Base-by-base conservation (phyloP, 2,329 filamentous ascomycete species). In the Fusarium sp. region DNA sequence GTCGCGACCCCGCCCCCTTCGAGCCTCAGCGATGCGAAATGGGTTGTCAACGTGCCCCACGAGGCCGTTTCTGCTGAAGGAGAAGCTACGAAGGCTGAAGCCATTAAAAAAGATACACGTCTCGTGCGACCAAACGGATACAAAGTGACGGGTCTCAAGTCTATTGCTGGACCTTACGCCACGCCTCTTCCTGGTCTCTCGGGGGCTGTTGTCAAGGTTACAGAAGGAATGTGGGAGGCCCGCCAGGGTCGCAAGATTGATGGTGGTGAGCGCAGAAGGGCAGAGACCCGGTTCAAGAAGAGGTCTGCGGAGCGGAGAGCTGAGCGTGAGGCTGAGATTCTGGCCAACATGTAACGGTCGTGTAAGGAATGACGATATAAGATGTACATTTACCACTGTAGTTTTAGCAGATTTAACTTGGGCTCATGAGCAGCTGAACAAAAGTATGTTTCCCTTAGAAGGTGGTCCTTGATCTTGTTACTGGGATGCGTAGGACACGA, bases 181-280 rank as follows among this genome's bases (percentile, higher is more conserved):
- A 81, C 89, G 73, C 86, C 88, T 5, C 73, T 93, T 26, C 88
- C 90, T 76, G 85, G 85, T 1, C 84, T 86, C 1, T 79, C 80
- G 36, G 88, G 86, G 8, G 91, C 89, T 10, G 81, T 83, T 47
- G 83, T 98, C 67, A 82, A 83, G 63, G 84, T 91, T 22, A 87
- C 88, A 53, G 93, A 97, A 76, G 93, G 94, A 9, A 90, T 98
- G 81, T 98, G 94, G 95, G 94, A 98, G 81, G 83, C 93, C 71
- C 89, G 85, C 74, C 85, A 89, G 71, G 94, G 95, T 26, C 87
- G 88, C 72, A 98, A 98, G 88, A 89, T 99, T 67, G 93, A 98
- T 78, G 95, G 95, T 73, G 95, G 95, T 83, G 95, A 99, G 83
- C 88, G 95, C 76, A 87, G 95, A 77, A 88, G 86, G 76, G 91